These are phyloP conservation scores for Pleurotus citrinopileatus DNA, from an alignment of 768 basidiomycete species.

Conservation along the genomic window DNA sequence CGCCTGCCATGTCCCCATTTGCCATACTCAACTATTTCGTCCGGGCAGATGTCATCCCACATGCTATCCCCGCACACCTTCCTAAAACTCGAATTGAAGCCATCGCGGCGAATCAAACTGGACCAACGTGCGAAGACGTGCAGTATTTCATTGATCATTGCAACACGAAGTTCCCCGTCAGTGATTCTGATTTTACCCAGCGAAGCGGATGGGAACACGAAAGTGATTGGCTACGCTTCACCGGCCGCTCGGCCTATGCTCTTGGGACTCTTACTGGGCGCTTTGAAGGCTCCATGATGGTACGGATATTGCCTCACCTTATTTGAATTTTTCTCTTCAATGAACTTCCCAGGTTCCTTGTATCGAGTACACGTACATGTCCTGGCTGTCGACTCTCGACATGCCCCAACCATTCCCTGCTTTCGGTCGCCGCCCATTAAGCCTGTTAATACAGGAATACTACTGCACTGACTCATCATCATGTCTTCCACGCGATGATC, in stretches of 20 bases:
- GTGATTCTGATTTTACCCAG: slow-evolving; percentile 9
- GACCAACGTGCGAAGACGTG: slow-evolving; percentile 47
- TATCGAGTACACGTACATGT: slow-evolving; percentile 25
- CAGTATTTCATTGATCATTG: slow-evolving; percentile 39
- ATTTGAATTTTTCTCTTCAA: not conserved
- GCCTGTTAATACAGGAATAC: slow-evolving; percentile 46
- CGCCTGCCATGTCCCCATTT: slow-evolving; percentile 43
- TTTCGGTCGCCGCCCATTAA: slow-evolving; percentile 43
- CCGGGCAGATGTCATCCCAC: slow-evolving; percentile 32
- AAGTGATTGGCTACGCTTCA: slow-evolving; percentile 1
- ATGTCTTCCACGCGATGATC: slow-evolving; percentile 30
- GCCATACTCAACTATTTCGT: slow-evolving; percentile 48
- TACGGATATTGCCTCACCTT: slow-evolving; percentile 20
- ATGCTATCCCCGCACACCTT: slow-evolving; percentile 39
- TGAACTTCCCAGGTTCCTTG: slow-evolving; percentile 32
- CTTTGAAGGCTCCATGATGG: slow-evolving; percentile 50
- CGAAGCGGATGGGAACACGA: not conserved
- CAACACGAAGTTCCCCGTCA: slow-evolving; percentile 35
- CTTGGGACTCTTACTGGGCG: slow-evolving; percentile 42
- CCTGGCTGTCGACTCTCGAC: slow-evolving; percentile 30
- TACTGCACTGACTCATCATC: slow-evolving; percentile 32
- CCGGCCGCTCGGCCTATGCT: slow-evolving; percentile 28
- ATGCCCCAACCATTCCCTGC: slow-evolving; percentile 32
- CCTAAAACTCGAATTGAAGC: slow-evolving; percentile 30
- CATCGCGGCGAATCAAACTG: slow-evolving; percentile 23